A percentile compares a stretch with the other conserved stretches of the same genome.
phyloP scores from a whole-genome alignment of 2,329 filamentous ascomycete species.

The Alternaria dauci region DNA sequence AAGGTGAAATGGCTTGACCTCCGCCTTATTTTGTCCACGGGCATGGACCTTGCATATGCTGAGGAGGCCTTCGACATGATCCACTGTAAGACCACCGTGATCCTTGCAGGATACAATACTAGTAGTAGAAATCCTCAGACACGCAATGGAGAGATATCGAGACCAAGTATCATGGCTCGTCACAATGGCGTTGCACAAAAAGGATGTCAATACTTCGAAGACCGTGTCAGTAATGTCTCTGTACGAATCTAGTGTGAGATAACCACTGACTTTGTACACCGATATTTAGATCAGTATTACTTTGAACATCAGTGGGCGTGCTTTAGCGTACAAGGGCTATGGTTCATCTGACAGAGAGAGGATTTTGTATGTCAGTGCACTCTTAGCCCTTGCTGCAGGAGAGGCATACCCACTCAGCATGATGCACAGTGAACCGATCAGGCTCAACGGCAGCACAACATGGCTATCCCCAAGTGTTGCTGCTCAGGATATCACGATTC shows the following conservation, averaged over 20 bases:
- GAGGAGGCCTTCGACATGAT: neutral
- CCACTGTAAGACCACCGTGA: neutral
- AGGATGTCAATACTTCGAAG: conserved; percentile 18
- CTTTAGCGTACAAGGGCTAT: conserved; percentile 21
- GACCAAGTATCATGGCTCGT: conserved; percentile 22
- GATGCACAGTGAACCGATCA: conserved; percentile 5
- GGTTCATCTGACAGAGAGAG: conserved; percentile 11
- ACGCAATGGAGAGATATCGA: neutral
- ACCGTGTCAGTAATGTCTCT: conserved; percentile 3
- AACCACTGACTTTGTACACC: no score
- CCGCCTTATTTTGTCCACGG: conserved; percentile 8
- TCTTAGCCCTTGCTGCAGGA: conserved; percentile 24
- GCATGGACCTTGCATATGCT: neutral
- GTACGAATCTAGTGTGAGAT: no score
- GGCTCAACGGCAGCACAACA: conserved; percentile 5
- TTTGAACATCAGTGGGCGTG: conserved; percentile 24
- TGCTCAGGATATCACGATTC: conserved; percentile 5
- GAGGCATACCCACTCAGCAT: conserved; percentile 23
- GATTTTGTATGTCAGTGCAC: conserved; percentile 11
- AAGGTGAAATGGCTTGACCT: conserved; percentile 26
- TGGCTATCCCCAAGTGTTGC: conserved; percentile 16
- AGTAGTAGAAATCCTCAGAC: neutral
- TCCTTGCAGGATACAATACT: neutral
- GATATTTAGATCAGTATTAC: conserved; percentile 17
- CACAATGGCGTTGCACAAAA: conserved; percentile 18